Evolutionary conservation across 768 basidiomycete genomes (phyloP).

Genomic region (Amanita subjunquillea): DNA sequence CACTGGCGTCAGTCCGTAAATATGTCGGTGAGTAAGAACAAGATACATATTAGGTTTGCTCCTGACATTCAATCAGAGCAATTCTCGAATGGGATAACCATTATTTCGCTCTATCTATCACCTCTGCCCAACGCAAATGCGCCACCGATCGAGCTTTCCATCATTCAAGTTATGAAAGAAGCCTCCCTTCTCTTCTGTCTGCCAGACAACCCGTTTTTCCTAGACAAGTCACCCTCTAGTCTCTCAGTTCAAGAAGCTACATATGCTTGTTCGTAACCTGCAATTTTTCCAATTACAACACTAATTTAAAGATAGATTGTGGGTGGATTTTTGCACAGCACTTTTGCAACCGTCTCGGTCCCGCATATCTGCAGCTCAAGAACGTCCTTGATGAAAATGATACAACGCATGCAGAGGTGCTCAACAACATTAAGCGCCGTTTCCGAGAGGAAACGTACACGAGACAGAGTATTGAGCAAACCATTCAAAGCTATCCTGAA

Average conservation of each 20-base stretch:
- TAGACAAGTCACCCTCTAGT: constrained; percentile 43
- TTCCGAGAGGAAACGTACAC: constrained; percentile 99
- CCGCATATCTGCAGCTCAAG: constrained; percentile 83
- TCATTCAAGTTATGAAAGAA: constrained; percentile 96
- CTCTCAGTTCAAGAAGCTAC: constrained; percentile 98
- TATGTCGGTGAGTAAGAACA: constrained; percentile 59
- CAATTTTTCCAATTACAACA: not conserved
- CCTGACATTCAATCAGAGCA: constrained; percentile 46
- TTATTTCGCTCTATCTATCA: constrained; percentile 91
- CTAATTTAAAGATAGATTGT: constrained; percentile 43
- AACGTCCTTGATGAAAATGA: constrained; percentile 89
- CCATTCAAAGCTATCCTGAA: constrained; percentile 82
- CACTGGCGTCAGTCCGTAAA: constrained; percentile 91
- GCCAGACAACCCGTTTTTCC: constrained; percentile 89
- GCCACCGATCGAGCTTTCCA: constrained; percentile 94
- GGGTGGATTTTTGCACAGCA: constrained; percentile 99
- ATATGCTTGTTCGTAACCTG: constrained; percentile 61
- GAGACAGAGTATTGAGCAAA: constrained; percentile 83
- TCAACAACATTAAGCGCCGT: constrained; percentile 89
- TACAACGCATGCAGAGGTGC: constrained; percentile 81
- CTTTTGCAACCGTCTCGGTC: constrained; percentile 91
- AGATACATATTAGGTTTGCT: not conserved
- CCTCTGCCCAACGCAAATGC: constrained; percentile 70
- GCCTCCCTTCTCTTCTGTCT: constrained; percentile 88
- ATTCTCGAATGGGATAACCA: constrained; percentile 93